phyloP scores from a whole-genome alignment of 306 rosid species.

The Cicer cuneatum region DNA sequence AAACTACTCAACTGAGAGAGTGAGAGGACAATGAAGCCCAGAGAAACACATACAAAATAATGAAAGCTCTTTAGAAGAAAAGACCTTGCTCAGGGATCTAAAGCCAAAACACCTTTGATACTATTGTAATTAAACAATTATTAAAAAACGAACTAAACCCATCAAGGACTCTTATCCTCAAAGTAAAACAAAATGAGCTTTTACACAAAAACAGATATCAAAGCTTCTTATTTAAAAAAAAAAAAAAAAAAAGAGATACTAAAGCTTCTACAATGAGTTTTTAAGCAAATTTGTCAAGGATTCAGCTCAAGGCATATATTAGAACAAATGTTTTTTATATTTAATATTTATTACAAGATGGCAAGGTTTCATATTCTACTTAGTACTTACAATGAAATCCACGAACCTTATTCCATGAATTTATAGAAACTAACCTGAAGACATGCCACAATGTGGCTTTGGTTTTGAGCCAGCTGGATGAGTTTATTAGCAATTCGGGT shows the following conservation, averaged over 20 bases:
- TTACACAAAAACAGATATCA: not conserved
- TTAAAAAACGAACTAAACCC: slow-evolving; percentile 5
- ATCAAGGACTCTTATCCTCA: slow-evolving; percentile 16
- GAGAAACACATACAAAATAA: slow-evolving; percentile 16
- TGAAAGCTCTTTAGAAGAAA: slow-evolving; percentile 12
- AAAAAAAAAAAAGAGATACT: not conserved
- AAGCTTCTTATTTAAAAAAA: not conserved
- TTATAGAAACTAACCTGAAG: slow-evolving; percentile 72
- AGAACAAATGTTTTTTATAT: slow-evolving; percentile 17
- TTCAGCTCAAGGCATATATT: slow-evolving; percentile 22
- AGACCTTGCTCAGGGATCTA: not conserved
- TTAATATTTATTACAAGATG: not conserved
- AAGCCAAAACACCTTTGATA: slow-evolving; percentile 16
- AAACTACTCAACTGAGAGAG: slow-evolving; percentile 23
- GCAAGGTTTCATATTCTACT: not conserved
- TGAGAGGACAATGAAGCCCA: slow-evolving; percentile 9
- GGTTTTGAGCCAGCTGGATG: slow-evolving; percentile 69
- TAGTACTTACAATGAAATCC: slow-evolving; percentile 5
- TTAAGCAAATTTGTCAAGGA: slow-evolving; percentile 20
- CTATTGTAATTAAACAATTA: not conserved
- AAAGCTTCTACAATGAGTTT: slow-evolving; percentile 12
- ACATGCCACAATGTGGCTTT: slow-evolving; percentile 58
- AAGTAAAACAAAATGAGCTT: not conserved
- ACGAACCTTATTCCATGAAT: slow-evolving; percentile 12
- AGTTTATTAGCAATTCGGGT: slow-evolving; percentile 80